phyloP scores from a whole-genome alignment of 2,329 filamentous ascomycete species.

The Dichotomopilus funicola region DNA sequence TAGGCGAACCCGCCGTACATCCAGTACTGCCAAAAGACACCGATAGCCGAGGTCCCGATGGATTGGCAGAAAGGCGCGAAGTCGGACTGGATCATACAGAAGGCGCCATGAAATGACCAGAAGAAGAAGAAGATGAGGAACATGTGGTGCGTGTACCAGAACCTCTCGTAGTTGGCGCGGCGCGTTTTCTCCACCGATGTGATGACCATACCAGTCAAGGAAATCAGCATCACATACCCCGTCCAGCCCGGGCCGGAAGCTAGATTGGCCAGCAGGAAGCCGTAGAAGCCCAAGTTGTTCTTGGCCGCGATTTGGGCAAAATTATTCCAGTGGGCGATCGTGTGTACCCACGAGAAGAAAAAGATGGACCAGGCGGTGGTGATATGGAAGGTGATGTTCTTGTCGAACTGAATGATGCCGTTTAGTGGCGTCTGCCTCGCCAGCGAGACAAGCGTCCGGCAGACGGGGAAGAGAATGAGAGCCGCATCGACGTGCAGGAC shows the following conservation, averaged over 20 bases:
- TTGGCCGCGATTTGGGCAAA: conserved; percentile 69
- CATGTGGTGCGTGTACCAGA: conserved; percentile 87
- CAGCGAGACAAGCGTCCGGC: conserved; percentile 76
- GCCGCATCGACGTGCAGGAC: conserved; percentile 77
- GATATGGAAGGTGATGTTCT: conserved; percentile 86
- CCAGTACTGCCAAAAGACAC: conserved; percentile 88
- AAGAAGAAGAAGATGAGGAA: conserved; percentile 86
- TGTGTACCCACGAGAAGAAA: conserved; percentile 83
- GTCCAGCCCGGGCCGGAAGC: conserved; percentile 77
- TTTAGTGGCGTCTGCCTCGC: conserved; percentile 74
- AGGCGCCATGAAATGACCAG: conserved; percentile 84
- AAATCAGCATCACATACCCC: conserved; percentile 76
- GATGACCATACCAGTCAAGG: conserved; percentile 69
- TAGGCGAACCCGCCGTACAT: conserved; percentile 76
- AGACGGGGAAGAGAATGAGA: conserved; percentile 73
- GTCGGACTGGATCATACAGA: conserved; percentile 86
- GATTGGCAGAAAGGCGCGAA: conserved; percentile 71
- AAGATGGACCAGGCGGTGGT: conserved; percentile 80
- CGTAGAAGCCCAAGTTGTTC: conserved; percentile 70
- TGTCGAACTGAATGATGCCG: conserved; percentile 81
- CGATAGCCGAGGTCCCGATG: conserved; percentile 57
- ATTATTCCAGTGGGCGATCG: conserved; percentile 82
- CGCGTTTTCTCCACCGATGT: conserved; percentile 73
- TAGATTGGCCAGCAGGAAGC: conserved; percentile 71
- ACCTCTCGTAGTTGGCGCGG: conserved; percentile 77